Conservation (phyloP, 2,329 filamentous ascomycete species). For the Ciborinia camelliae region DNA sequence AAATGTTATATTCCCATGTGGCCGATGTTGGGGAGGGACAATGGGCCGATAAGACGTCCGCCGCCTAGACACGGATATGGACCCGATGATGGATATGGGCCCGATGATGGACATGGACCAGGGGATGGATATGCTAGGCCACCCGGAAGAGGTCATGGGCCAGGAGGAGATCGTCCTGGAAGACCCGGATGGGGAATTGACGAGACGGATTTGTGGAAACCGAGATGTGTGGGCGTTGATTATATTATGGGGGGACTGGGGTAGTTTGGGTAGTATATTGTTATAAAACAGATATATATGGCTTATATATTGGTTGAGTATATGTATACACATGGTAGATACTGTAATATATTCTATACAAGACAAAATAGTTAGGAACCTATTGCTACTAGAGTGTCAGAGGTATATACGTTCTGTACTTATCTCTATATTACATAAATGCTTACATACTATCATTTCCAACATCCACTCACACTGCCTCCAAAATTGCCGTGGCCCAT, state of each 20-base stretch:
- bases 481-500: too few relatives aligned
- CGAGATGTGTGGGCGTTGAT: constrained; percentile 32
- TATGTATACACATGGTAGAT: too few relatives aligned
- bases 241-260: constrained; percentile 23
- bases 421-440: too few relatives aligned
- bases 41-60: constrained; percentile 1
- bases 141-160: constrained; percentile 6
- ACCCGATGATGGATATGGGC: constrained; percentile 15
- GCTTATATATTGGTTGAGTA: not conserved
- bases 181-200: constrained; percentile 20
- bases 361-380: too few relatives aligned
- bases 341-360: too few relatives aligned
- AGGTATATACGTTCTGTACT: too few relatives aligned
- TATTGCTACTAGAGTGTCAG: too few relatives aligned
- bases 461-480: too few relatives aligned
- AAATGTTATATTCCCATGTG: constrained; percentile 51
- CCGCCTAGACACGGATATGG: not conserved
- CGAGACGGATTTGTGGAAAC: constrained; percentile 32
- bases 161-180: not conserved
- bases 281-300: not conserved
- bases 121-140: constrained; percentile 3
- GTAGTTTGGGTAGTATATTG: not conserved
- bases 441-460: too few relatives aligned
- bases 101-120: constrained; percentile 23
- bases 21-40: constrained; percentile 39